phyloP scores from a whole-genome alignment of 495 filamentous ascomycete genomes.

The Glarea lozoyensis region DNA sequence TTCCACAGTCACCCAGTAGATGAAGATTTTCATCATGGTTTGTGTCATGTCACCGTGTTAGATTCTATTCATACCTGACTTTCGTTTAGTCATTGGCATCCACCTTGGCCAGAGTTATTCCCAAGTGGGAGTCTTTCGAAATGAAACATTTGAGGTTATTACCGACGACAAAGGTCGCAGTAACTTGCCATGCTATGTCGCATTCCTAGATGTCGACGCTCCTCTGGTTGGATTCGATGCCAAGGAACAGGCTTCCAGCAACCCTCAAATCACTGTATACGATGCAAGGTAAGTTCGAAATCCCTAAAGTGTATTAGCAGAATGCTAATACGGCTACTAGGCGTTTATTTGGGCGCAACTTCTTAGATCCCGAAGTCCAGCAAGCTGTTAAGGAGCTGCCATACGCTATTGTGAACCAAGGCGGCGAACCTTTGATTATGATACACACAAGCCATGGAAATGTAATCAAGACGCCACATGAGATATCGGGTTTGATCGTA shows the following conservation, averaged over 20 bases:
- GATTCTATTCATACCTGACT: background rate
- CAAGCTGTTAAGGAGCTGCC: constrained; percentile 76
- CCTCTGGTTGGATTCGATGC: constrained; percentile 92
- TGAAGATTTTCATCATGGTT: background rate
- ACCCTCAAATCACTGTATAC: constrained; percentile 80
- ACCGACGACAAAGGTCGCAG: constrained; percentile 96
- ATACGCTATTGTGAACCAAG: constrained; percentile 68
- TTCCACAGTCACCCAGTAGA: background rate
- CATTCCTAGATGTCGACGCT: constrained; percentile 84
- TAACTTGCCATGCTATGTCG: constrained; percentile 94
- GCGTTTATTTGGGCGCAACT: constrained; percentile 82
- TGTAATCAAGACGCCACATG: constrained; percentile 73
- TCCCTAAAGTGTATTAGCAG: constrained; percentile 2
- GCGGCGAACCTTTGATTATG: constrained; percentile 67
- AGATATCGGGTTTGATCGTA: constrained; percentile 73
- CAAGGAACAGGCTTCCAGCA: constrained; percentile 92
- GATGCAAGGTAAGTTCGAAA: constrained; percentile 70
- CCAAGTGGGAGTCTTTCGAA: constrained; percentile 96
- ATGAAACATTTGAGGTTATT: constrained; percentile 90
- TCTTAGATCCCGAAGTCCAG: constrained; percentile 71
- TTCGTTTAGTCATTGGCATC: constrained; percentile 77
- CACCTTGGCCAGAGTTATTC: constrained; percentile 97
- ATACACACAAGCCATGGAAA: constrained; percentile 62
- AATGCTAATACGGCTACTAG: constrained; percentile 33
- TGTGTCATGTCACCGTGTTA: background rate